These are phyloP conservation scores for Neocucurbitaria cava DNA, from an alignment of 2,329 filamentous ascomycete species.

Conservation along the genomic window DNA sequence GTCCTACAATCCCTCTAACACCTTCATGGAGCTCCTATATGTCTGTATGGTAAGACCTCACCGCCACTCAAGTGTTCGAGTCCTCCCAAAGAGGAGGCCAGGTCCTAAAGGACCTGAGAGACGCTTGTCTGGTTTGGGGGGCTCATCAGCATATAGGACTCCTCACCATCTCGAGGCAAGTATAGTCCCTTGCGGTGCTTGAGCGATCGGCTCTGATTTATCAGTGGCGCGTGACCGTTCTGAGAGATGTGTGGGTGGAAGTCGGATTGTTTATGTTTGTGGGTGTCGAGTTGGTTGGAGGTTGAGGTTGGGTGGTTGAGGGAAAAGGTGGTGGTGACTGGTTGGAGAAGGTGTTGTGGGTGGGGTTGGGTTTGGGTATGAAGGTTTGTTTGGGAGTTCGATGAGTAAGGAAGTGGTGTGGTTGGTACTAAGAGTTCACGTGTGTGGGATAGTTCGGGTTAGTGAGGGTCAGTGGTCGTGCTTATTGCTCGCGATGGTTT, in stretches of 20 bases:
- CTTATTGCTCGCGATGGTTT: not conserved
- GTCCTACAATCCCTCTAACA: not conserved
- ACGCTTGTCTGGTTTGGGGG: not conserved
- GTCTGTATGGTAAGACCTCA: too few relatives aligned
- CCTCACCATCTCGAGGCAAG: conserved; percentile 6
- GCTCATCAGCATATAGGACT: too few relatives aligned
- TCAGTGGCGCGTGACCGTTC: not conserved
- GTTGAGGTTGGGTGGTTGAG: not conserved
- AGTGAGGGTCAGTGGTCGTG: not conserved
- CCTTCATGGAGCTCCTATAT: too few relatives aligned
- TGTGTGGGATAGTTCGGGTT: not conserved
- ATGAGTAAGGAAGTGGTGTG: not conserved
- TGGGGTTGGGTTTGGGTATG: not conserved
- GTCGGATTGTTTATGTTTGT: not conserved
- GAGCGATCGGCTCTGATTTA: conserved; percentile 2
- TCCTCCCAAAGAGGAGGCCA: not conserved
- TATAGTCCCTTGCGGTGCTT: conserved; percentile 11
- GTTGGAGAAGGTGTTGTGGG: not conserved
- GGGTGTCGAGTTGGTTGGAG: not conserved
- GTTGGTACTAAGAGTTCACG: not conserved
- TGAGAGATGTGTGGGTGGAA: conserved; percentile 2
- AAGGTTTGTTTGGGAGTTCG: not conserved
- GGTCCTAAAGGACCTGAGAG: not conserved
- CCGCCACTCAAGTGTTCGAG: not conserved
- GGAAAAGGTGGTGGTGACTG: not conserved